Evolutionary conservation across 2,329 filamentous ascomycete species (phyloP), one percentile per base, ranked within the genome.

Genomic region (Hirsutella rhossiliensis): DNA sequence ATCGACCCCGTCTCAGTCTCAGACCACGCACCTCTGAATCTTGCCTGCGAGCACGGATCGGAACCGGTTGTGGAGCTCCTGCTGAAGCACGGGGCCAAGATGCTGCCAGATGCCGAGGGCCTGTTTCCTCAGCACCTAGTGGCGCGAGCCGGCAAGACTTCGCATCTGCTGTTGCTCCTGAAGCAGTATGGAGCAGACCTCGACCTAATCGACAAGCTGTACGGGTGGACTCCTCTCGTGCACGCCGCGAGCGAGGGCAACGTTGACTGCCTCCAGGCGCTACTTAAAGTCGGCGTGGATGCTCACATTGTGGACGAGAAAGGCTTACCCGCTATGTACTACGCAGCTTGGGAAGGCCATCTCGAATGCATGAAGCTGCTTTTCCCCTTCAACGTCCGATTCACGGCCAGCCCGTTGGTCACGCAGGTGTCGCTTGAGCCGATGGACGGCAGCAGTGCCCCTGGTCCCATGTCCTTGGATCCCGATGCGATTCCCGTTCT

Each of bases 61-160:
- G 69, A 87, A 20, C 76, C 82, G 13, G 90, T 95, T 47, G 87
- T 94, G 15, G 81, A 89, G 57, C 73, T 95, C 47, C 76, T 98
- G 1, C 71, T 98, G 42, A 81, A 85, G 54, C 80, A 86, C 52
- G 80, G 83, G 9, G 87, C 90, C 6, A 74, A 78, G 45, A 83
- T 98, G 47, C 69, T 96, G n/a, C 82, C 92, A 9, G 92, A 98
- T 63, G 92, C 92, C 2, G 92, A 98, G 68, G 92, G 92, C 1
- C 71, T 98, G 11, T 98, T 87, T 58, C 92, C 92, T n/a, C 92
- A 97, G 59, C 92, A 98, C 64, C 76, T 97, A 30, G 90, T 97
- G 18, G 90, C 92, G 20, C 78, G 92, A 44, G 92, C 90, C 28
- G 87, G 87, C 3, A 82, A 89, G 56, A 84, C 80, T 1, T 84